These are phyloP conservation scores for Tephrocybe sp. DNA, from an alignment of 768 basidiomycete genomes.

Conservation along the genomic window DNA sequence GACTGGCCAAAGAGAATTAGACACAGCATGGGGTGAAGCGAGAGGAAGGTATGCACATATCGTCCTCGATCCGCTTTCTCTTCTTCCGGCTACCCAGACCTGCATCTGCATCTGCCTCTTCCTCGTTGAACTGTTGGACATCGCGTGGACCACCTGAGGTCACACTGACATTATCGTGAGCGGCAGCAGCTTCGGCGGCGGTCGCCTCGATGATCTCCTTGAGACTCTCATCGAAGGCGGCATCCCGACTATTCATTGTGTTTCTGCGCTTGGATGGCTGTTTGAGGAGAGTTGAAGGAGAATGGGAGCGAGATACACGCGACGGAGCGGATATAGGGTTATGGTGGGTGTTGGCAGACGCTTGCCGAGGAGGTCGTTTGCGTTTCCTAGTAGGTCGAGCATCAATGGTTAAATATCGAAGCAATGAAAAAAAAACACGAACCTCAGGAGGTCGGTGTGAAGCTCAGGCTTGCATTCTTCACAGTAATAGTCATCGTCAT, in stretches of 20 bases:
- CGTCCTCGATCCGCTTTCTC: constrained; percentile 76
- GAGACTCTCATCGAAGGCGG: constrained; percentile 87
- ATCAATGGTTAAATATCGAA: constrained; percentile 16
- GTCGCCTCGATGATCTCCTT: constrained; percentile 76
- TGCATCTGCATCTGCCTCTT: constrained; percentile 49
- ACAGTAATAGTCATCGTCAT: constrained; percentile 87
- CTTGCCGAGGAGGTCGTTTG: constrained; percentile 62
- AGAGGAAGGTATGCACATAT: constrained; percentile 48
- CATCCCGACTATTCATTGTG: constrained; percentile 98
- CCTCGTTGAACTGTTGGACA: constrained; percentile 41
- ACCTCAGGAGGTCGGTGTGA: constrained; percentile 83
- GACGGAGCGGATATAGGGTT: constrained; percentile 43
- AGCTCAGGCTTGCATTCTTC: constrained; percentile 89
- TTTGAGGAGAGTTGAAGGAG: constrained; percentile 56
- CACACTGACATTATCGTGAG: constrained; percentile 38
- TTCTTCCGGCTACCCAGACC: constrained; percentile 52
- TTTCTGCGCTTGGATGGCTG: constrained; percentile 85
- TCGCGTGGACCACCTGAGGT: constrained; percentile 33
- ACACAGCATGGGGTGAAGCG: background rate
- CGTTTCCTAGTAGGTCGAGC: constrained; percentile 48
- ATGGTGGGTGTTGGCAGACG: constrained; percentile 63
- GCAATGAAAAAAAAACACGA: constrained; percentile 26
- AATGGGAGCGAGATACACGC: constrained; percentile 76
- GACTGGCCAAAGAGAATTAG: constrained; percentile 27
- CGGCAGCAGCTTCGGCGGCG: constrained; percentile 66